Evolutionary conservation across 225 moss, liverwort and hornwort species (phyloP), one percentile per base, ranked within the genome.

Genomic region (Pleurozium schreberi): DNA sequence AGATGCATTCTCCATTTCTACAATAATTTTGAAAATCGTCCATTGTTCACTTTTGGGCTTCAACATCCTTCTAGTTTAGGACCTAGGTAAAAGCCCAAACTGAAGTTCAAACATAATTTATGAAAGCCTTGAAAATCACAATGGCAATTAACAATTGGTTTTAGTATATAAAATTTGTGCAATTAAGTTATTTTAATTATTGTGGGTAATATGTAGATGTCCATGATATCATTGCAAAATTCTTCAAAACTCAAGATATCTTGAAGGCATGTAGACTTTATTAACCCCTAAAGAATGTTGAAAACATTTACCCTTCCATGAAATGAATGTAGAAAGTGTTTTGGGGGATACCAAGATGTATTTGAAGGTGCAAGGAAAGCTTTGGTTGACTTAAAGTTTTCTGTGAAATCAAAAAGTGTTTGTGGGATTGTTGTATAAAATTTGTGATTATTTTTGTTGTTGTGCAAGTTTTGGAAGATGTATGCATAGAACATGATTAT

Each of bases 61-160:
- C 12, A 67, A 0, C 13, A n/a, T n/a, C 22, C 2, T n/a, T 12
- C 0, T n/a, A 1, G 9, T 0, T 67, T 12, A 38, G 22, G 12
- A 21, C 2, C 22, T 2, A 22, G 21, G 6, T 21, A 21, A 38
- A 21, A 67, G 6, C 3, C 2, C 0, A 5, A 0, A 67, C 18
- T 20, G 11, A 21, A 38, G 5, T n/a, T n/a, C n/a, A 67, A 67
- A 21, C 4, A 4, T 22, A n/a, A n/a, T 38, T 71, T 0, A 4
- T 0, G 12, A 43, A 71, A 43, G 0, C 43, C 9, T 8, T 61
- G 12, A 63, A 66, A 80, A 27, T 42, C 20, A 36, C 10, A 47
- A 6, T 47, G 50, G 50, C 6, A 50, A 59, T 2, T 60, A 5
- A n/a, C 22, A 60, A 26, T 52, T 28, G 18, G 19, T 65, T 42